Evolutionary conservation across 1,139 yeast genomes (phyloP), one percentile per base, ranked within the genome.

Genomic region (Candida smagusa): DNA sequence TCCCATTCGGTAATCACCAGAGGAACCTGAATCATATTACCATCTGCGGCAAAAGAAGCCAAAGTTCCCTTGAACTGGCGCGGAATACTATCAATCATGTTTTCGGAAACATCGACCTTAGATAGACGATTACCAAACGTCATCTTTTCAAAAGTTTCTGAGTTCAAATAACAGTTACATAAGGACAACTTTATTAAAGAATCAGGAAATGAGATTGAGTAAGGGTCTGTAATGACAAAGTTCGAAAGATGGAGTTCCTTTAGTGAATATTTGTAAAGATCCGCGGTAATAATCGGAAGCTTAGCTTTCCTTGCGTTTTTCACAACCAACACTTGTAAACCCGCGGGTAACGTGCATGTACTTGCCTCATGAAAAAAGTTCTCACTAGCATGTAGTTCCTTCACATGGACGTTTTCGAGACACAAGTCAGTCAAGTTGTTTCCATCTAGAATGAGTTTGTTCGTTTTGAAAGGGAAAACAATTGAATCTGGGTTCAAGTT

Each of bases 91-190:
- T 31, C 31, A 9, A 34, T 30, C 11, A 21, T 22, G 29, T 34
- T 34, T 12, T 34, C 28, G 8, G 37, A 22, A 8, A 34, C 26
- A n/a, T 34, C 37, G 3, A 34, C 8, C 21, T 24, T 29, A 19
- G 22, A n/a, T 7, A 34, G 30, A 4, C 26, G 12, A 6, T 23
- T 7, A 11, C 30, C 25, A 34, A 34, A 30, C 13, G 8, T n/a
- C 23, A 34, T 25, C 7, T 12, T 9, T n/a, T 29, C 19, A 28
- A 34, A 30, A 2, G 30, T 25, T 4, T 12, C 30, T 7, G 37
- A 29, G 19, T 25, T 30, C 9, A 34, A 16, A 7, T 27, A 34
- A 19, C 36, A 36, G 23, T 32, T 22, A 21, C 19, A n/a, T 11
- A 36, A 12, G 8, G 28, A 23, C 12, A 36, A 22, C n/a, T 19